Conservation (phyloP, 371 early-diverging fungal species). For the Sanchytrium tribonematis region DNA sequence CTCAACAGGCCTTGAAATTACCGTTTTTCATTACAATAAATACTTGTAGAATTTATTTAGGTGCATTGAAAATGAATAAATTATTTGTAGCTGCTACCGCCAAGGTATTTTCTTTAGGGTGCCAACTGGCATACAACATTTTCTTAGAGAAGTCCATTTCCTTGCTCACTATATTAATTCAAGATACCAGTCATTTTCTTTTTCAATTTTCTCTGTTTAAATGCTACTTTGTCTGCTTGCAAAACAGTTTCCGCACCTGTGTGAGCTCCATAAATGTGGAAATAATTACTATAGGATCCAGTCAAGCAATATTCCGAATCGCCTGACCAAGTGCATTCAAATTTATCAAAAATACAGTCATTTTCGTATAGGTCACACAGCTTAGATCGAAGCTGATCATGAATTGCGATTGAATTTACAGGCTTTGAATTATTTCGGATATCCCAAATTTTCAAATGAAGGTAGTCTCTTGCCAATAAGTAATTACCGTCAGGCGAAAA, state of each 20-base stretch:
- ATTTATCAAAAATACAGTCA: slow-evolving; percentile 96
- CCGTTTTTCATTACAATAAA: neutral
- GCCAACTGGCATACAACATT: slow-evolving; percentile 90
- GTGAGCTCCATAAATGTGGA: slow-evolving; percentile 40
- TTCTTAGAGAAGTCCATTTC: slow-evolving; percentile 69
- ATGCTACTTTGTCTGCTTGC: slow-evolving; percentile 88
- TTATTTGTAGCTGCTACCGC: slow-evolving; percentile 5
- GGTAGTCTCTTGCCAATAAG: slow-evolving; percentile 79
- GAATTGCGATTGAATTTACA: slow-evolving; percentile 70
- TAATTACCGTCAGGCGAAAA: slow-evolving; percentile 84
- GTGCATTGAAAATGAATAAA: slow-evolving; percentile 3
- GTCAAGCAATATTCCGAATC: slow-evolving; percentile 38
- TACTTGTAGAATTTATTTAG: neutral
- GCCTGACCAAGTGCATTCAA: slow-evolving; percentile 83
- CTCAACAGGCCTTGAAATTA: neutral
- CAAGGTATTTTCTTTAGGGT: slow-evolving; percentile 25
- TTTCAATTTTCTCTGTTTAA: slow-evolving; percentile 30
- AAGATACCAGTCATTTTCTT: slow-evolving; percentile 14
- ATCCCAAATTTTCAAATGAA: slow-evolving; percentile 89
- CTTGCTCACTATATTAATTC: slow-evolving; percentile 16
- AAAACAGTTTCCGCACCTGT: slow-evolving; percentile 41
- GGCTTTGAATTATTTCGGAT: slow-evolving; percentile 80
- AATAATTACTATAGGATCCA: slow-evolving; percentile 87
- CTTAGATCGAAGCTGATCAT: slow-evolving; percentile 68
- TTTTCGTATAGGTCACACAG: slow-evolving; percentile 92